A percentile compares a stretch with the other conserved stretches of the same genome.
Conservation (phyloP, 2,329 filamentous ascomycete species). For the Waltergamsia citrina region DNA sequence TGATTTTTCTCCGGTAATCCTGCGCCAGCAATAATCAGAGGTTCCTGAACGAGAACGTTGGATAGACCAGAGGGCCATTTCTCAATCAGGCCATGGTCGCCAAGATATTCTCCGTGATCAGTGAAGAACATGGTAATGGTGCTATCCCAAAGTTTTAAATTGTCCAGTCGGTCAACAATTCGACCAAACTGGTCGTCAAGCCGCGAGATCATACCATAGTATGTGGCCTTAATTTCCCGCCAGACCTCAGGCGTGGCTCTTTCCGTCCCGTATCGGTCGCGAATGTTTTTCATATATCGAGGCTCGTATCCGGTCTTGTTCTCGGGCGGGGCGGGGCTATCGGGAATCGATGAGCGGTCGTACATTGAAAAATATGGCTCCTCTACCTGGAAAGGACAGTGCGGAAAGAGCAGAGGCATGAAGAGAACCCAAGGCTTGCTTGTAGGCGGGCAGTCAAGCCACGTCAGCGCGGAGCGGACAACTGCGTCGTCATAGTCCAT, state of each 20-base stretch:
- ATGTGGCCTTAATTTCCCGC: slow-evolving; percentile 32
- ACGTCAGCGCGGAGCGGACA: slow-evolving; percentile 28
- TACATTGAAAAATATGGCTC: slow-evolving; percentile 39
- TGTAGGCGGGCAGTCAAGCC: slow-evolving; percentile 29
- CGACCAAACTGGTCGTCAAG: slow-evolving; percentile 35
- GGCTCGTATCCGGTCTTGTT: slow-evolving; percentile 31
- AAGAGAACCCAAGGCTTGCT: slow-evolving; percentile 32
- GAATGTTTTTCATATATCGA: slow-evolving; percentile 27
- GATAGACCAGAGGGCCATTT: slow-evolving; percentile 36
- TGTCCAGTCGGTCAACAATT: slow-evolving; percentile 22
- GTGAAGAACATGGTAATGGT: slow-evolving; percentile 34
- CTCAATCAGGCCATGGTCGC: slow-evolving; percentile 36
- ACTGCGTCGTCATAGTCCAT: slow-evolving; percentile 35
- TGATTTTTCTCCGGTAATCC: slow-evolving; percentile 24
- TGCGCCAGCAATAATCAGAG: slow-evolving; percentile 30
- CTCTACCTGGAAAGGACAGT: slow-evolving; percentile 36
- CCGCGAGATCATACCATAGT: slow-evolving; percentile 36
- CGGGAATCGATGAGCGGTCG: slow-evolving; percentile 18
- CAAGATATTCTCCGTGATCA: slow-evolving; percentile 35
- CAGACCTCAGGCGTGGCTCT: slow-evolving; percentile 30
- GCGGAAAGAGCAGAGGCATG: slow-evolving; percentile 31
- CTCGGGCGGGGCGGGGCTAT: slow-evolving; percentile 3
- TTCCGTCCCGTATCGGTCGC: slow-evolving; percentile 25
- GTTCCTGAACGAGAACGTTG: slow-evolving; percentile 29
- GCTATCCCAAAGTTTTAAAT: slow-evolving; percentile 22